Conservation (phyloP, 352 stramenopile genomes). For the Globisporangium mamillatum region DNA sequence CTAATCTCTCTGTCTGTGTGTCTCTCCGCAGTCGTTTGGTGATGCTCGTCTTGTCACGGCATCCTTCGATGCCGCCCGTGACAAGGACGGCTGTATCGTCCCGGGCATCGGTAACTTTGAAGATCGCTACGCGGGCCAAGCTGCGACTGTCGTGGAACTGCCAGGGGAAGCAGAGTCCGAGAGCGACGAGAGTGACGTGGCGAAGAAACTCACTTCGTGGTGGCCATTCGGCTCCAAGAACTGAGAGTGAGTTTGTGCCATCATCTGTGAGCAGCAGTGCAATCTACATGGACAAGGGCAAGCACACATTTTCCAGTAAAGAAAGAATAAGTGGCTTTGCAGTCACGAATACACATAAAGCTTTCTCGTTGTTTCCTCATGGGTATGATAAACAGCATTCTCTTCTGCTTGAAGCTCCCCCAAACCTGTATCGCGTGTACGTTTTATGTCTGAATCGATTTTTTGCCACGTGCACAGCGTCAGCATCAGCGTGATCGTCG, state of each 20-base stretch:
- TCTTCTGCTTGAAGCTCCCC: neutral
- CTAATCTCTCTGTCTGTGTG: neutral
- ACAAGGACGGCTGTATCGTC: constrained; percentile 58
- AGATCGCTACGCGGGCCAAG: constrained; percentile 51
- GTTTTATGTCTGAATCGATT: neutral
- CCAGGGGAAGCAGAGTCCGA: constrained; percentile 27
- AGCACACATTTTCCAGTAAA: neutral
- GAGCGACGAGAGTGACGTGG: constrained; percentile 32
- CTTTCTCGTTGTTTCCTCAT: too few relatives aligned
- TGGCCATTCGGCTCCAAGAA: constrained; percentile 27
- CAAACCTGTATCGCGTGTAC: neutral
- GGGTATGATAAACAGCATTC: neutral
- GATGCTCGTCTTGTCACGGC: constrained; percentile 76
- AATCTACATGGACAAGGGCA: neutral
- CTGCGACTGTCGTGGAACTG: constrained; percentile 34
- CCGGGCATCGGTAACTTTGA: constrained; percentile 80
- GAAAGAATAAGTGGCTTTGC: too few relatives aligned
- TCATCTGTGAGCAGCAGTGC: neutral
- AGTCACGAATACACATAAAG: too few relatives aligned
- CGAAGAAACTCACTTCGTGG: constrained; percentile 43
- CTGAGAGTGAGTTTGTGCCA: neutral
- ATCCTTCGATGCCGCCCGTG: constrained; percentile 65
- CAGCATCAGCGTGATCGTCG: neutral
- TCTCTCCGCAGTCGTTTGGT: constrained; percentile 40
- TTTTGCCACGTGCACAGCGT: constrained; percentile 9